Percentiles rank a stretch among this genome's conserved stretches.
Conservation (phyloP, 148 eudicot species). For the Bassia scoparia region DNA sequence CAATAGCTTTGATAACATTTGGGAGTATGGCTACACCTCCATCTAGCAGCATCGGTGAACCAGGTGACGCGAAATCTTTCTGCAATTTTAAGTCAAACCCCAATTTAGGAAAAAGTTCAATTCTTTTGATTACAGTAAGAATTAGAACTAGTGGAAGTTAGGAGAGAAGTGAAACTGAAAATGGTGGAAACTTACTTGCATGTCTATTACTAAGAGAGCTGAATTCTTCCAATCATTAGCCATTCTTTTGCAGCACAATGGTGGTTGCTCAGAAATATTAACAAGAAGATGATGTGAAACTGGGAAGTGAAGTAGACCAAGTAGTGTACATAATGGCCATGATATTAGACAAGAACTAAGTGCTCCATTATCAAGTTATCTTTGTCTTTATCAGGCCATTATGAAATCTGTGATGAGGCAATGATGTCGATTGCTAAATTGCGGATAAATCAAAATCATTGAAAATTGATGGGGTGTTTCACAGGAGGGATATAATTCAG, state of each 20-base stretch:
- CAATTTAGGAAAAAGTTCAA: not conserved
- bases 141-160: not conserved
- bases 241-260: slow-evolving; percentile 16
- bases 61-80: slow-evolving; percentile 79
- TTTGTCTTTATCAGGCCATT: no score
- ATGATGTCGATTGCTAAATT: no score
- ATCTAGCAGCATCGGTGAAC: slow-evolving; percentile 48
- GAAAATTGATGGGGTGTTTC: no score
- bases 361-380: no score
- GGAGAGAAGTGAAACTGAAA: not conserved
- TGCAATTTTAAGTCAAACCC: slow-evolving; percentile 24
- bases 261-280: not conserved
- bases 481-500: no score
- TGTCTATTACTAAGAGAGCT: slow-evolving; percentile 84
- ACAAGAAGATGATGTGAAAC: slow-evolving; percentile 6
- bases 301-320: no score
- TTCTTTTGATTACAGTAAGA: not conserved
- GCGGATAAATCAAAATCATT: no score
- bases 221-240: slow-evolving; percentile 53
- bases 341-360: no score
- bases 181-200: slow-evolving; percentile 56
- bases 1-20: slow-evolving; percentile 73
- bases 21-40: slow-evolving; percentile 79
- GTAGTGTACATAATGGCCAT: no score
- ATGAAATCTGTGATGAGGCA: no score